Evolutionary conservation across 768 basidiomycete genomes (phyloP).

Genomic region (Hericium rajendrae): DNA sequence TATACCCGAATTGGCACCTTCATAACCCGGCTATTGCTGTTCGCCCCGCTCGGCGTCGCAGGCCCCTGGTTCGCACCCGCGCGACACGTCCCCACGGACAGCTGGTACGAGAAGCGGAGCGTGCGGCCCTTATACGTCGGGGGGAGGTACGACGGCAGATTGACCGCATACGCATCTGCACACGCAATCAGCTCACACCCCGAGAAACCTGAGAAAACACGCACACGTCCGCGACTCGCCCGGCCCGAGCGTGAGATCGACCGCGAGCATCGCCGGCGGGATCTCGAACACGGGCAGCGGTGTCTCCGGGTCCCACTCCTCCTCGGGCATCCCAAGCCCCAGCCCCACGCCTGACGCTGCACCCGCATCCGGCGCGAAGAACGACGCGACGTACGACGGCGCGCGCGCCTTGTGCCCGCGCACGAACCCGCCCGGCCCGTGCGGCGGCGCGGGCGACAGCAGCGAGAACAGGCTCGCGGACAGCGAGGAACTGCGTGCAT

Average conservation of each 20-base stretch:
- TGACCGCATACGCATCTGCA: conserved; percentile 71
- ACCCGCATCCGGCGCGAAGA: conserved; percentile 5
- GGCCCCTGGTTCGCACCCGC: conserved; percentile 22
- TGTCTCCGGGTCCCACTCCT: conserved; percentile 47
- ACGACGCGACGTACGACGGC: conserved; percentile 13
- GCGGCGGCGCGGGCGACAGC: conserved; percentile 15
- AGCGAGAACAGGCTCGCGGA: conserved; percentile 38
- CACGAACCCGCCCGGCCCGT: conserved; percentile 8
- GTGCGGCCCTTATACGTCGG: conserved; percentile 85
- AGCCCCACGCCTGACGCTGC: conserved; percentile 20
- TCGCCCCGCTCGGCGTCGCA: conserved; percentile 25
- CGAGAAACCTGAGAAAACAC: conserved; percentile 20
- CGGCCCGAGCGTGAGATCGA: conserved; percentile 74
- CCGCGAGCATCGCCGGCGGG: conserved; percentile 79
- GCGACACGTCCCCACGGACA: conserved; percentile 82
- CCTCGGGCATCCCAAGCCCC: conserved; percentile 24
- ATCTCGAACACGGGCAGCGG: conserved; percentile 82
- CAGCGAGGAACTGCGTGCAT: conserved; percentile 38
- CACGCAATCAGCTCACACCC: not conserved
- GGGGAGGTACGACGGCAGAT: conserved; percentile 71
- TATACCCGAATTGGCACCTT: conserved; percentile 88
- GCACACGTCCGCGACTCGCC: conserved; percentile 79
- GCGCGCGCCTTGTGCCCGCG: conserved; percentile 17
- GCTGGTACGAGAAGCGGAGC: conserved; percentile 80
- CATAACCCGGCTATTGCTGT: conserved; percentile 67